Percentiles rank a stretch among this genome's conserved stretches.
phyloP scores from a whole-genome alignment of 306 rosid genomes.

The Vachellia pachyceras region DNA sequence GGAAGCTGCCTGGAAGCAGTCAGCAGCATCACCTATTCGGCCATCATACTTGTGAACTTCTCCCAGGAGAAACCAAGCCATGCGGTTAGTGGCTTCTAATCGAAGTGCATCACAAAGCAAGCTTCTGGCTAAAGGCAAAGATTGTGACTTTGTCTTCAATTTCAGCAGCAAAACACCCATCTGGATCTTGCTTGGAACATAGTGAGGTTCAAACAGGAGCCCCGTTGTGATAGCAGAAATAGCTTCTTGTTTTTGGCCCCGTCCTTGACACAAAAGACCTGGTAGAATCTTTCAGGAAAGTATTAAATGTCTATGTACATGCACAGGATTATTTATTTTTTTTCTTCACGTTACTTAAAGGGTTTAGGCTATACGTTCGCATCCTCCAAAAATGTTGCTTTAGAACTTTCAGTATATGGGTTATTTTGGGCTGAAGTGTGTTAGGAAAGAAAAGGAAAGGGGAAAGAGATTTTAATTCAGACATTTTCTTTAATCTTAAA shows the following conservation, averaged over 20 bases:
- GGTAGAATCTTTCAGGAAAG: conserved; percentile 36
- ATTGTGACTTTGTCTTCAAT: conserved; percentile 51
- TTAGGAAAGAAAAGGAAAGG: background rate
- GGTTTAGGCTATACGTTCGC: background rate
- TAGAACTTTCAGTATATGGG: background rate
- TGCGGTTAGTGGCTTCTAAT: conserved; percentile 78
- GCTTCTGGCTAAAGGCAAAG: conserved; percentile 83
- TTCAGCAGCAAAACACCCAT: conserved; percentile 61
- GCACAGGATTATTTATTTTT: background rate
- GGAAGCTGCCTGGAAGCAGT: conserved; percentile 93
- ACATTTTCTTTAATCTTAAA: background rate
- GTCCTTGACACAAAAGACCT: conserved; percentile 72
- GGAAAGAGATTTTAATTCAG: background rate
- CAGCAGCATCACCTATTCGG: conserved; percentile 76
- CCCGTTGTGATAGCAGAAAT: conserved; percentile 54
- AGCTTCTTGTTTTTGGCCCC: conserved; percentile 69
- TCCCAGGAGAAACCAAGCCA: conserved; percentile 88
- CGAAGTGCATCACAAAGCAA: conserved; percentile 86
- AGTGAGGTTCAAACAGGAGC: conserved; percentile 59
- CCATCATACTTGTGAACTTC: conserved; percentile 77
- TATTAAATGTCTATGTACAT: conserved; percentile 11
- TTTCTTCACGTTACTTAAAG: background rate
- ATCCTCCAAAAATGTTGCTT: background rate
- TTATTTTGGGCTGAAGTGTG: background rate
- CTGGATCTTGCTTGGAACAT: conserved; percentile 79